Conservation (phyloP, 129 eudicot species). For the Flaveria brownii region DNA sequence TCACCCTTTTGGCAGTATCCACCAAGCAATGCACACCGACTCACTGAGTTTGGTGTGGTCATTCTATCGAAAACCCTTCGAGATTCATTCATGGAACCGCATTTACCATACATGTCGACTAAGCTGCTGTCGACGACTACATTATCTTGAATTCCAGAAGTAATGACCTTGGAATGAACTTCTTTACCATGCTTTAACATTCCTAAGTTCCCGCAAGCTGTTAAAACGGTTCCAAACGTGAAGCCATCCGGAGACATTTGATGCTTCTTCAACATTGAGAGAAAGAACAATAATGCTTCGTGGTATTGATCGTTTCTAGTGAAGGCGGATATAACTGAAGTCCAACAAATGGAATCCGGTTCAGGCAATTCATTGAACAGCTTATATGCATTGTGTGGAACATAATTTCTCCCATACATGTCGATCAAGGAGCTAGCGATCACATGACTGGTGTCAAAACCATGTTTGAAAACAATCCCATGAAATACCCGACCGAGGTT, state of each 20-base stretch:
- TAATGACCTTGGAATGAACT: conserved; percentile 58
- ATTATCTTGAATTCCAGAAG: conserved; percentile 53
- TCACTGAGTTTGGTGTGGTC: conserved; percentile 57
- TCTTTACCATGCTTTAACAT: conserved; percentile 70
- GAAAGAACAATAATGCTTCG: conserved; percentile 62
- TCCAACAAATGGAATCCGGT: conserved; percentile 76
- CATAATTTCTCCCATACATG: conserved; percentile 68
- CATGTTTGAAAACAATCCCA: conserved; percentile 60
- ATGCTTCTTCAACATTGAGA: conserved; percentile 40
- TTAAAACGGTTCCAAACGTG: conserved; percentile 69
- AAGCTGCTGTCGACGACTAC: conserved; percentile 72
- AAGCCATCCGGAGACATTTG: conserved; percentile 54
- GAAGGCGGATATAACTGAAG: conserved; percentile 72
- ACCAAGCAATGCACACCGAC: conserved; percentile 68
- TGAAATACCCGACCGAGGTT: conserved; percentile 59
- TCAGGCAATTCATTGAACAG: conserved; percentile 71
- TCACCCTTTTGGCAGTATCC: conserved; percentile 77
- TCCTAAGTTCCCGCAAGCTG: conserved; percentile 76
- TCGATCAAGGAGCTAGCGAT: conserved; percentile 69
- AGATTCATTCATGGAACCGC: conserved; percentile 57
- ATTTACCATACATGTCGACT: conserved; percentile 89
- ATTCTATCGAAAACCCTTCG: conserved; percentile 65
- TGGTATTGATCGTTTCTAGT: conserved; percentile 63
- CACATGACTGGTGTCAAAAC: conserved; percentile 57
- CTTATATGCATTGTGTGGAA: conserved; percentile 39